Percentiles rank a stretch among this genome's conserved stretches.
Evolutionary conservation across 441 rosid genomes (phyloP).

Genomic region (Omphalea diandra): DNA sequence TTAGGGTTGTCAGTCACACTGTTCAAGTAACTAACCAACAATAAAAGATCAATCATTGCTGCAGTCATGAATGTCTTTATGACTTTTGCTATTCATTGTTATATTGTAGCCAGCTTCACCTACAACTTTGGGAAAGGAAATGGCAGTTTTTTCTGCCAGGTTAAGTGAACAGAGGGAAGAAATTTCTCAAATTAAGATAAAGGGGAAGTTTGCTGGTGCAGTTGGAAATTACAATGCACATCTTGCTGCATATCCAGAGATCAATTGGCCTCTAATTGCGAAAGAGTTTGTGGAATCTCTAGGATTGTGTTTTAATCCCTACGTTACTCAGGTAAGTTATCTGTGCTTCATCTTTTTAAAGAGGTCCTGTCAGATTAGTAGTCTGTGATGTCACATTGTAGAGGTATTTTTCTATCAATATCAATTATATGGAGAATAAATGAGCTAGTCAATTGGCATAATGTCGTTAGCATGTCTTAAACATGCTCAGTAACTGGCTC

Average conservation of each 20-base stretch:
- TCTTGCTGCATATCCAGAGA: constrained; percentile 69
- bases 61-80: too few relatives aligned
- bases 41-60: too few relatives aligned
- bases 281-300: constrained; percentile 84
- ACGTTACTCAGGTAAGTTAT: constrained; percentile 72
- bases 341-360: background rate
- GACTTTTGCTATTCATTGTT: background rate
- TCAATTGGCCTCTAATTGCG: constrained; percentile 78
- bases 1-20: too few relatives aligned
- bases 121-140: constrained; percentile 92
- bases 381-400: background rate
- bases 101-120: constrained; percentile 88
- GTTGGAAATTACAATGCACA: constrained; percentile 97
- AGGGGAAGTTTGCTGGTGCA: constrained; percentile 98
- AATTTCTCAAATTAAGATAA: constrained; percentile 68
- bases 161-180: constrained; percentile 71
- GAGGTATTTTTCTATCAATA: too few relatives aligned
- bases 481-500: constrained; percentile 1
- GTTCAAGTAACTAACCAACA: too few relatives aligned
- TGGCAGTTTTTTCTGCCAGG: constrained; percentile 84
- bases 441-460: background rate
- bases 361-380: background rate
- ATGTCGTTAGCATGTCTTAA: background rate
- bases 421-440: background rate
- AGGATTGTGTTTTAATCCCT: constrained; percentile 82